These are phyloP conservation scores for Penicillium sp. DNA, from an alignment of 2,329 filamentous ascomycete species.

Conservation along the genomic window DNA sequence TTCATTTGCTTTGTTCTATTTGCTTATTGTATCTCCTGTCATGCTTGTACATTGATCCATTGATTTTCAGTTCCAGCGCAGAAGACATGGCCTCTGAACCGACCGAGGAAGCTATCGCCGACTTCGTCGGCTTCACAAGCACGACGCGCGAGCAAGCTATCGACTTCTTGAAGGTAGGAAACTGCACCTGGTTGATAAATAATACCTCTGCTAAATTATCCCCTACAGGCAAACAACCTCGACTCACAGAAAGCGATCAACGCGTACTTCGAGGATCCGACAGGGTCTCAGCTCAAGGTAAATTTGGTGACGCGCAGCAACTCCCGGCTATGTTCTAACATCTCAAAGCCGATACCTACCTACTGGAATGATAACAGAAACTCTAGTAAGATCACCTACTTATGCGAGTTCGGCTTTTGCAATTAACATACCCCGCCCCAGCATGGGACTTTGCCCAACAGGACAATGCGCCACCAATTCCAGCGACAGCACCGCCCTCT, in stretches of 20 bases:
- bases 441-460: slow-evolving; percentile 40
- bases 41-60: not conserved
- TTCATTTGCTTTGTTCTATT: slow-evolving; percentile 2
- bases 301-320: not conserved
- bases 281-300: slow-evolving; percentile 34
- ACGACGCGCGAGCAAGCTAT: slow-evolving; percentile 41
- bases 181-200: not conserved
- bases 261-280: slow-evolving; percentile 48
- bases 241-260: slow-evolving; percentile 48
- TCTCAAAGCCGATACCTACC: slow-evolving; percentile 14
- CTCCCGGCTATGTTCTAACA: slow-evolving; percentile 7
- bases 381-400: slow-evolving; percentile 23
- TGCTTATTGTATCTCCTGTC: not conserved
- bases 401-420: not conserved
- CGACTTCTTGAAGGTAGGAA: slow-evolving; percentile 40
- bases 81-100: slow-evolving; percentile 37
- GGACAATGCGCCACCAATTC: slow-evolving; percentile 34
- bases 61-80: not conserved
- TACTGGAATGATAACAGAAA: slow-evolving; percentile 27
- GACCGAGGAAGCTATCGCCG: slow-evolving; percentile 40
- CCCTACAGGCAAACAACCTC: slow-evolving; percentile 43
- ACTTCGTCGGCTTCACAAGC: slow-evolving; percentile 43
- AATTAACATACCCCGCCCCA: slow-evolving; percentile 17
- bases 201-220: slow-evolving; percentile 9
- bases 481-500: slow-evolving; percentile 41